Evolutionary conservation across 352 stramenopile species (phyloP).

Genomic region (Aphanomyces cochlioides): DNA sequence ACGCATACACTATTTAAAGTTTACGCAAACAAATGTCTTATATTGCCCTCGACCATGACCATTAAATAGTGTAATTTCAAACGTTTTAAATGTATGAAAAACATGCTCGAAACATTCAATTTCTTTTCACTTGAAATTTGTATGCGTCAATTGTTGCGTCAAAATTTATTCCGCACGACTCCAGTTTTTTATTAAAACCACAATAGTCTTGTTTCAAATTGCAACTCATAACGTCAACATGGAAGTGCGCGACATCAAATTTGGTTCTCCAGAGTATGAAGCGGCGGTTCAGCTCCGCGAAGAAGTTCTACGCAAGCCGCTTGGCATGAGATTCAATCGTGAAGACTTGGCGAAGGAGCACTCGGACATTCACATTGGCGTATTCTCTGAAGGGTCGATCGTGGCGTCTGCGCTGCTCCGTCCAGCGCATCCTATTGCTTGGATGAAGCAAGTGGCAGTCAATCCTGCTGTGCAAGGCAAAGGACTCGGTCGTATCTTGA

Average conservation of each 20-base stretch:
- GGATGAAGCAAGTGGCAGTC: conserved; percentile 31
- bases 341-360: conserved; percentile 16
- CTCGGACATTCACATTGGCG: conserved; percentile 20
- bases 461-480: conserved; percentile 13
- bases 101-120: too few species aligned
- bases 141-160: too few species aligned
- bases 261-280: conserved; percentile 17
- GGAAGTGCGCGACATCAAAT: conserved; percentile 11
- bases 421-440: not conserved
- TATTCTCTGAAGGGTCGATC: not conserved
- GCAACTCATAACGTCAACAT: too few species aligned
- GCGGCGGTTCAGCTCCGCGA: conserved; percentile 18
- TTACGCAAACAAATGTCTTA: too few species aligned
- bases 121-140: too few species aligned
- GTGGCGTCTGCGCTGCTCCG: conserved; percentile 21
- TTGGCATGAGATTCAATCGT: conserved; percentile 6
- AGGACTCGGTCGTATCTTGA: conserved; percentile 23
- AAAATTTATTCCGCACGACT: too few species aligned
- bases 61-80: too few species aligned
- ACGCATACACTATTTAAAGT: too few species aligned
- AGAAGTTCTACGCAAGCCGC: conserved; percentile 25
- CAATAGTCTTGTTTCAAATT: too few species aligned
- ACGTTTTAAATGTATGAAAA: too few species aligned
- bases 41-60: too few species aligned
- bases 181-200: too few species aligned